Base-by-base conservation (phyloP, 768 basidiomycete species). In the Boletus rubescentipes region DNA sequence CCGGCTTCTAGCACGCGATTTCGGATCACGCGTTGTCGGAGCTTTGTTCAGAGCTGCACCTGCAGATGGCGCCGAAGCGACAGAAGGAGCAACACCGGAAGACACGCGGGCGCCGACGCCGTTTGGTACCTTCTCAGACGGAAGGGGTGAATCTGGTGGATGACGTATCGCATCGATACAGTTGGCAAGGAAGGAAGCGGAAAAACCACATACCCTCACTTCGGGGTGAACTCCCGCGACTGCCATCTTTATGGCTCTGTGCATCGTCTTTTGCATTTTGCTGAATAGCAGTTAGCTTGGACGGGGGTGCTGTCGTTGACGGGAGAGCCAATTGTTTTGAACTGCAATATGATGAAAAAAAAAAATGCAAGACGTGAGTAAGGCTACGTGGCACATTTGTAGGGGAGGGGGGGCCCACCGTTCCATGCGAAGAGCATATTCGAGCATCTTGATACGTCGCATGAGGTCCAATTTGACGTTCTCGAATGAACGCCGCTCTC, bases 371-470 rank as follows among this genome's bases (percentile, higher is more conserved):
- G 49, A 37, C 16, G 23, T 55, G 31, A 38, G 51, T 15, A 26
- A 52, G 53, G 37, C 34, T 54, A 43, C 34, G 54, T 49, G 46
- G 46, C n/a, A 10, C 20, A 18, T 20, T 38, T 21, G 20, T 21
- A 55, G 52, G n/a, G n/a, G n/a, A 49, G 53, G 43, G 20, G 56
- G 36, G 34, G 77, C 83, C 65, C 58, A 97, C 95, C 97, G 86
- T 76, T 99, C 97, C 77, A 95, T 86, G 43, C 93, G 86, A 44
- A 99, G 78, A 37, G 96, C 97, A 72, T 93, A 98, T 74, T 99
- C 97, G 47, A 99, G 84, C 96, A 99, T 97, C 83, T 97, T 97
- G 61, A 98, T 97, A 54, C 97, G 85, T 57, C 95, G 85, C 82
- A 95, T 87, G 32, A 98, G 79, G 74, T 98, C 97, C 58, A 94